Conservation (phyloP, 371 early-diverging fungal species). For the Zancudomyces culisetae region DNA sequence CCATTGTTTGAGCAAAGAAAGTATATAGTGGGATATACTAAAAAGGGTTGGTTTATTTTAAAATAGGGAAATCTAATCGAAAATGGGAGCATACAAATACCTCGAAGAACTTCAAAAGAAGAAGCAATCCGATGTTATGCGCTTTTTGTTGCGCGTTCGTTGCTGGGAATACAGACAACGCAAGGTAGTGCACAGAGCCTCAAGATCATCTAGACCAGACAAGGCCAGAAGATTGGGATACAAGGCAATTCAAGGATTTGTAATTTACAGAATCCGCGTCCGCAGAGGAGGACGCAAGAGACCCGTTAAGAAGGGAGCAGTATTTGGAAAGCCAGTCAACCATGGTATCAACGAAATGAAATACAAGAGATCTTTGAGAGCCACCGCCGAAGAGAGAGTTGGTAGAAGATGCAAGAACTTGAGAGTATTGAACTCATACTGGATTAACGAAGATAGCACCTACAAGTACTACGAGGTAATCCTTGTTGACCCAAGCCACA, state of each 20-base stretch:
- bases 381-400: conserved; percentile 92
- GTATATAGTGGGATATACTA: no score
- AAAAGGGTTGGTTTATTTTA: no score
- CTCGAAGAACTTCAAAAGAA: conserved; percentile 94
- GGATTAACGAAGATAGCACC: conserved; percentile 96
- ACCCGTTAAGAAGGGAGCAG: conserved; percentile 90
- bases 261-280: conserved; percentile 93
- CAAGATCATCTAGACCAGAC: conserved; percentile 95
- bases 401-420: conserved; percentile 88
- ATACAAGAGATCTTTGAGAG: conserved; percentile 79
- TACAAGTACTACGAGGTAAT: conserved; percentile 99
- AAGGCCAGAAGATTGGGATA: conserved; percentile 98
- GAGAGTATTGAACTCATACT: conserved; percentile 96
- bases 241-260: conserved; percentile 97
- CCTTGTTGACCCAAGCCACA: conserved; percentile 91
- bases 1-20: no score
- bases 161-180: conserved; percentile 98
- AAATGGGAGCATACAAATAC: conserved; percentile 73
- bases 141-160: conserved; percentile 93
- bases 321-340: conserved; percentile 92
- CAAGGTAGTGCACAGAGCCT: conserved; percentile 91
- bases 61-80: no score
- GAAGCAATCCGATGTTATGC: conserved; percentile 98
- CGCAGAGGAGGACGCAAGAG: conserved; percentile 97
- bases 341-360: conserved; percentile 97